Conservation (phyloP, 768 basidiomycete genomes). For the Solioccasus polychromus region DNA sequence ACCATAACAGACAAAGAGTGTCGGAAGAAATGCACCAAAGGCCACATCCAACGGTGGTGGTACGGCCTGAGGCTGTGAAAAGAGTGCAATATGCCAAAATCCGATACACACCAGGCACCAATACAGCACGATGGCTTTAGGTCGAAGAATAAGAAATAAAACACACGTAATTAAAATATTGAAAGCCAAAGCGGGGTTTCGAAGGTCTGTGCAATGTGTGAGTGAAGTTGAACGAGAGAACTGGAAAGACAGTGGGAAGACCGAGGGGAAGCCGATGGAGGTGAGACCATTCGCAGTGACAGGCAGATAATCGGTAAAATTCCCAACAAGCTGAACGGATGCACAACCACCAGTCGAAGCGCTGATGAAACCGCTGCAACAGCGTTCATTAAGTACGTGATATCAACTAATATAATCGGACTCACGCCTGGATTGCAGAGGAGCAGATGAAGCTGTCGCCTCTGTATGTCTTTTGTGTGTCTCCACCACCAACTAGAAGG, state of each 20-base stretch:
- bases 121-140: slow-evolving; percentile 62
- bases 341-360: slow-evolving; percentile 75
- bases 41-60: slow-evolving; percentile 72
- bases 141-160: slow-evolving; percentile 72
- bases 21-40: slow-evolving; percentile 75
- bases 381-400: slow-evolving; percentile 7
- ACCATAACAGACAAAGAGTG: slow-evolving; percentile 72
- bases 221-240: slow-evolving; percentile 49
- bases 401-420: slow-evolving; percentile 14
- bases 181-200: slow-evolving; percentile 66
- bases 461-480: slow-evolving; percentile 66
- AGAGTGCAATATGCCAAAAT: slow-evolving; percentile 81
- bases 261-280: slow-evolving; percentile 70
- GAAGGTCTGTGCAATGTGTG: slow-evolving; percentile 67
- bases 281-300: slow-evolving; percentile 57
- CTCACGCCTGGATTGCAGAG: slow-evolving; percentile 77
- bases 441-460: slow-evolving; percentile 85
- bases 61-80: slow-evolving; percentile 65
- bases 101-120: slow-evolving; percentile 83
- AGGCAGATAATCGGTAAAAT: slow-evolving; percentile 68
- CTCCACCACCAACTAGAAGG: slow-evolving; percentile 84
- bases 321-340: slow-evolving; percentile 63
- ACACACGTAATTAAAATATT: slow-evolving; percentile 65
- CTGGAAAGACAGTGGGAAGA: slow-evolving; percentile 70
- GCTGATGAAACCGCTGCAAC: slow-evolving; percentile 58